Percentiles rank a stretch among this genome's conserved stretches.
phyloP scores from a whole-genome alignment of 495 filamentous ascomycete genomes.

The Hypomontagnella monticulosa region DNA sequence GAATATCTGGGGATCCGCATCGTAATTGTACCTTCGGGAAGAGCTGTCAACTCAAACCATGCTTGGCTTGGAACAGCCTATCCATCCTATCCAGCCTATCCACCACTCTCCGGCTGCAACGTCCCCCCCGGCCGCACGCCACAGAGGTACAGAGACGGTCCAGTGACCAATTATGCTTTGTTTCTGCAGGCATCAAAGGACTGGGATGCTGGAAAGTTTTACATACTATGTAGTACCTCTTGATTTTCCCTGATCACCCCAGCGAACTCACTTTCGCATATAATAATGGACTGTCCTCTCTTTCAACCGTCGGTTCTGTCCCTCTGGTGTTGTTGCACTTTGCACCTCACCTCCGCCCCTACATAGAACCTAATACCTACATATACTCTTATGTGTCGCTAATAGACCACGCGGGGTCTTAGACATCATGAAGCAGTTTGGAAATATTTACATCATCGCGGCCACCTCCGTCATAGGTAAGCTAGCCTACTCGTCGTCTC shows the following conservation, averaged over 20 bases:
- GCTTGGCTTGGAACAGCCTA: constrained; percentile 7
- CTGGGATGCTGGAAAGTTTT: constrained; percentile 18
- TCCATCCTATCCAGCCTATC: not conserved
- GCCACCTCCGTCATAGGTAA: constrained; percentile 73
- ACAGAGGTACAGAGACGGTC: constrained; percentile 25
- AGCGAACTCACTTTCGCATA: constrained; percentile 25
- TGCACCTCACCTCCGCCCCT: constrained; percentile 9
- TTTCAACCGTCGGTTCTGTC: constrained; percentile 2
- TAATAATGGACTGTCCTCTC: constrained; percentile 37
- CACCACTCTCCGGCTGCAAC: constrained; percentile 18
- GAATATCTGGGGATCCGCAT: constrained; percentile 38
- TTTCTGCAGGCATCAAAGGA: constrained; percentile 35
- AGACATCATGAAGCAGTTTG: constrained; percentile 60
- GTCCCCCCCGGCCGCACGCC: constrained; percentile 25
- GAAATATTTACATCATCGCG: constrained; percentile 79
- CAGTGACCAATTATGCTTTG: constrained; percentile 39
- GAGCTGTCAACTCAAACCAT: not conserved
- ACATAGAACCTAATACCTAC: constrained; percentile 8
- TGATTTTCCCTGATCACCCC: constrained; percentile 15
- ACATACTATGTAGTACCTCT: not conserved
- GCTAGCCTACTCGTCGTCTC: constrained; percentile 13
- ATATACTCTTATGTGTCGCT: constrained; percentile 24
- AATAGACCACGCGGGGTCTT: constrained; percentile 42
- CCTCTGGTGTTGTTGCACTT: constrained; percentile 9
- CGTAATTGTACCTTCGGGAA: too few species aligned